Percentiles rank a stretch among this genome's conserved stretches.
Conservation (phyloP, 306 rosid species). For the Vigna hirtella region DNA sequence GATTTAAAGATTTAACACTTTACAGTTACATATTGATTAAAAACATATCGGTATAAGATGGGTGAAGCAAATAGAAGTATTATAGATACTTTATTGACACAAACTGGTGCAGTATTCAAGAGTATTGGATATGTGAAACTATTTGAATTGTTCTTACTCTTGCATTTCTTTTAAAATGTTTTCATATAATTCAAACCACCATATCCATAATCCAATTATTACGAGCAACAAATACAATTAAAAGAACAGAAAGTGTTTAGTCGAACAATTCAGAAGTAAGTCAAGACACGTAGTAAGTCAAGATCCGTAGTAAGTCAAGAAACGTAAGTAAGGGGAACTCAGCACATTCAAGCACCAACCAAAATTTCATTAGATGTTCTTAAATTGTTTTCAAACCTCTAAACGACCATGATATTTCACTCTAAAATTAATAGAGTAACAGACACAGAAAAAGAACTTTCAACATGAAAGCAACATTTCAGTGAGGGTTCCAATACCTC, state of each 20-base stretch:
- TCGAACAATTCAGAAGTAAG: not conserved
- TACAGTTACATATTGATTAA: no score
- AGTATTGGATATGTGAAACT: no score
- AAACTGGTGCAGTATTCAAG: no score
- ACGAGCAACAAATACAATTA: not conserved
- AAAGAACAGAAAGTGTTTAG: not conserved
- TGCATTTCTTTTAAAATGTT: no score
- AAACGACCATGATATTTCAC: constrained; percentile 30
- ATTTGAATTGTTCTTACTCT: no score
- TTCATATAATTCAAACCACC: not conserved
- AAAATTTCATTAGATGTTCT: constrained; percentile 23
- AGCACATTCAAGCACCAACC: not conserved
- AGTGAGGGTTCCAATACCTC: constrained; percentile 68
- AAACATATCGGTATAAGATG: no score
- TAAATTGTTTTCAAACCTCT: constrained; percentile 12
- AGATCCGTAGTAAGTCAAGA: not conserved
- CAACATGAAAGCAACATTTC: constrained; percentile 25
- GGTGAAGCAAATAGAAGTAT: no score
- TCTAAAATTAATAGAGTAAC: not conserved
- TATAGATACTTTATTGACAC: no score
- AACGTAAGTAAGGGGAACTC: not conserved
- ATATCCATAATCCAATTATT: not conserved
- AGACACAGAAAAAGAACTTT: constrained; percentile 1
- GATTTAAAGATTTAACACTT: no score
- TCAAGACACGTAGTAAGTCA: no score